Percentiles rank a stretch among this genome's conserved stretches.
These are phyloP conservation scores for Talaromyces sp. DNA, from an alignment of 2,329 filamentous ascomycete species.

Conservation along the genomic window DNA sequence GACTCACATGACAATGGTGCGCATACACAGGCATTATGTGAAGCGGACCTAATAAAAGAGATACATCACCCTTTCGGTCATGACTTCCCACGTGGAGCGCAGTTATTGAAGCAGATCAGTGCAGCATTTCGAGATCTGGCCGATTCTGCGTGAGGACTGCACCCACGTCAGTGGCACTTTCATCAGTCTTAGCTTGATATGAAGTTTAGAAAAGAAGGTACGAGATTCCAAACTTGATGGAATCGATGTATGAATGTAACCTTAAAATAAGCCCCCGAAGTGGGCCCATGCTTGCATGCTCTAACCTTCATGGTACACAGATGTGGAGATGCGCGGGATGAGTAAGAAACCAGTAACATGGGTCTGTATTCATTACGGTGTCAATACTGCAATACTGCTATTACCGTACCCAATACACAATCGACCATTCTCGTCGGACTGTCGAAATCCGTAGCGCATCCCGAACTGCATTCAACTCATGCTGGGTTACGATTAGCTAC, in stretches of 20 bases:
- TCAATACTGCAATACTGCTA: neutral
- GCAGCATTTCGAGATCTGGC: conserved; percentile 20
- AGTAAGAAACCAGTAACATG: neutral
- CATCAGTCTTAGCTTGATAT: neutral
- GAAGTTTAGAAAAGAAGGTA: neutral
- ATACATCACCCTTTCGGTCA: conserved; percentile 21
- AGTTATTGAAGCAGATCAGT: conserved; percentile 21
- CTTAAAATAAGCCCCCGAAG: neutral
- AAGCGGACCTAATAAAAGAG: conserved; percentile 18
- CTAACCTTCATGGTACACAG: neutral
- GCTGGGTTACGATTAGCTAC: neutral
- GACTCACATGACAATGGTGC: conserved; percentile 18
- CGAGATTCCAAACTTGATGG: neutral
- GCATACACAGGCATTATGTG: conserved; percentile 20
- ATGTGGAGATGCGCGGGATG: neutral
- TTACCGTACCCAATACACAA: neutral
- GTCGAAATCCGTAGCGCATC: neutral
- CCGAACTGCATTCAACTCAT: neutral
- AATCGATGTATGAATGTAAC: neutral
- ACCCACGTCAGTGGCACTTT: neutral
- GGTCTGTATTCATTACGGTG: neutral
- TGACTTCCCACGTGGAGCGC: conserved; percentile 22
- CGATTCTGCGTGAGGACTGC: conserved; percentile 13
- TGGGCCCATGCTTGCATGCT: neutral
- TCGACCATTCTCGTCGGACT: neutral